Conservation (phyloP, 1,284 basidiomycete species). For the Marasmius sp. region DNA sequence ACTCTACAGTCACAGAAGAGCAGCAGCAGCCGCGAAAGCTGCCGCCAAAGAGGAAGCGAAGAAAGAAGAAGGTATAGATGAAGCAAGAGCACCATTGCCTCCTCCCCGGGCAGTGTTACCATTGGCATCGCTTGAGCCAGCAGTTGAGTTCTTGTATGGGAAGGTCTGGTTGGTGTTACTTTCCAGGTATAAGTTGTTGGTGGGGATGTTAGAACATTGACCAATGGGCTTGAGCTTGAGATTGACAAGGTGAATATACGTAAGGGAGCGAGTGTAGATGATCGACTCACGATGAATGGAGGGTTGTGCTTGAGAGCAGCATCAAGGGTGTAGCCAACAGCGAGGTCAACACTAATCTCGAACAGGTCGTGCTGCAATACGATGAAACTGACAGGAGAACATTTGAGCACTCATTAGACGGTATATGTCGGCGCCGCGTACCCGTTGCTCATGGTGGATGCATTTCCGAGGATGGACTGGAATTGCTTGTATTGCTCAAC, state of each 20-base stretch:
- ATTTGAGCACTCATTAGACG: background rate
- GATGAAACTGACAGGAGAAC: conserved; percentile 62
- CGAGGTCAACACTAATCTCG: conserved; percentile 84
- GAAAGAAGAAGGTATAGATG: background rate
- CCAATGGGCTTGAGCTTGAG: conserved; percentile 66
- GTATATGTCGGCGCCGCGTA: conserved; percentile 21
- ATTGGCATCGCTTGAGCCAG: conserved; percentile 9
- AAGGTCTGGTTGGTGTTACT: conserved; percentile 61
- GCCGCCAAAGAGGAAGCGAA: background rate
- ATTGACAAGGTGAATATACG: background rate
- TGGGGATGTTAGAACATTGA: conserved; percentile 53
- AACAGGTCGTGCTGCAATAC: conserved; percentile 89
- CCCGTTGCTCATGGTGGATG: conserved; percentile 56
- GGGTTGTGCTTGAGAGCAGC: conserved; percentile 61
- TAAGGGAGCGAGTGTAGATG: background rate
- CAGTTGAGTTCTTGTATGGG: conserved; percentile 38
- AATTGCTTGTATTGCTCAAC: conserved; percentile 55
- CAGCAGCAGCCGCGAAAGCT: background rate
- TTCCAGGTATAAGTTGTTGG: conserved; percentile 62
- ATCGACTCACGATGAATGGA: conserved; percentile 52
- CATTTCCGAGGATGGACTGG: conserved; percentile 61
- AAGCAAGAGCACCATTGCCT: background rate
- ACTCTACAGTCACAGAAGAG: background rate
- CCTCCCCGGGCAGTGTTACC: conserved; percentile 9
- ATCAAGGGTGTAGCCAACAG: conserved; percentile 84